These are phyloP conservation scores for Fusarium abutilonis DNA, from an alignment of 2,329 filamentous ascomycete genomes.

Conservation along the genomic window DNA sequence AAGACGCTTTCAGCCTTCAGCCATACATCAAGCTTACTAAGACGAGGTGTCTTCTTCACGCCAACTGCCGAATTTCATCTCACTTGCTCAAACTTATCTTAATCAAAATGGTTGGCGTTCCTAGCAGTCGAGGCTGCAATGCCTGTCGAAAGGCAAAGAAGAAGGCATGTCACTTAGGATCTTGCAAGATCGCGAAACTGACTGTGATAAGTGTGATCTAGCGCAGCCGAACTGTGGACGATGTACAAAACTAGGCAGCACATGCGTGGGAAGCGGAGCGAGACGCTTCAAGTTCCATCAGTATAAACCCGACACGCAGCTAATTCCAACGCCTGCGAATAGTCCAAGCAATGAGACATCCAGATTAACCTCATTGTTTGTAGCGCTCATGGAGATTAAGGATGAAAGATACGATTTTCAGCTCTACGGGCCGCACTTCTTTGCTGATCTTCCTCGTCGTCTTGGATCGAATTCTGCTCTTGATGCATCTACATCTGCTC, in stretches of 20 bases:
- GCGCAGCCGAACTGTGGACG: conserved; percentile 19
- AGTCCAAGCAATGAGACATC: conserved; percentile 3
- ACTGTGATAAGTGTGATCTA: conserved; percentile 15
- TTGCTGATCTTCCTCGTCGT: conserved; percentile 12
- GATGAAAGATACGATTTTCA: conserved; percentile 19
- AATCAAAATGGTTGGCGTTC: conserved; percentile 19
- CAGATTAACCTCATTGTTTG: neutral
- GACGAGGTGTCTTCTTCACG: too few relatives aligned
- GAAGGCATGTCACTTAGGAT: neutral
- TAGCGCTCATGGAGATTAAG: conserved; percentile 15
- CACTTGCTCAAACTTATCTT: neutral
- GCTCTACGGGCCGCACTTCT: conserved; percentile 10
- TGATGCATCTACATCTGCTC: conserved; percentile 8
- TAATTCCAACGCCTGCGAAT: neutral
- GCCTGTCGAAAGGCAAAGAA: conserved; percentile 26
- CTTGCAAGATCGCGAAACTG: neutral
- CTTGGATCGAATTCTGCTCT: conserved; percentile 12
- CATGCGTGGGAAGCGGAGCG: neutral
- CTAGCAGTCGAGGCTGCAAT: conserved; percentile 17
- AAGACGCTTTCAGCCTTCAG: neutral
- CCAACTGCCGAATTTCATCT: neutral
- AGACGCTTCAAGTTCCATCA: conserved; percentile 23
- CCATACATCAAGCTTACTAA: conserved; percentile 1
- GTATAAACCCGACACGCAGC: conserved; percentile 4
- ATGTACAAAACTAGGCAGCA: neutral